phyloP scores from a whole-genome alignment of 306 rosid species.

The Cicer cuneatum region DNA sequence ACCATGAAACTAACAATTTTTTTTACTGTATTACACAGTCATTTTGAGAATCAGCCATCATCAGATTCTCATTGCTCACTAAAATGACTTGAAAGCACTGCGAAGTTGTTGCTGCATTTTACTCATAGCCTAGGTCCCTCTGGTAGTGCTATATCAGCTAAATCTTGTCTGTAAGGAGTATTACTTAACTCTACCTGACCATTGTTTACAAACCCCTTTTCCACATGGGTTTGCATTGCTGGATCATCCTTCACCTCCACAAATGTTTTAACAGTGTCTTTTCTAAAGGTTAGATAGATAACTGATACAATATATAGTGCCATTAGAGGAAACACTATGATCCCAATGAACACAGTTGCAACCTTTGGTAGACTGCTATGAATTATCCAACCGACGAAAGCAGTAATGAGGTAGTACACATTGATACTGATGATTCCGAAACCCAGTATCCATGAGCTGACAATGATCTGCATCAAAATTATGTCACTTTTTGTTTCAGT shows the following conservation, averaged over 20 bases:
- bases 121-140: constrained; percentile 1
- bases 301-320: constrained; percentile 59
- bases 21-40: background rate
- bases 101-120: constrained; percentile 11
- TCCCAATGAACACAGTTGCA: constrained; percentile 69
- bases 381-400: constrained; percentile 76
- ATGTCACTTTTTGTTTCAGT: constrained; percentile 15
- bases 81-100: constrained; percentile 23
- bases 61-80: constrained; percentile 9
- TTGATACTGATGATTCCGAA: constrained; percentile 72
- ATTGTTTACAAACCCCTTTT: constrained; percentile 49
- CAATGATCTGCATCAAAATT: constrained; percentile 57
- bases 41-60: constrained; percentile 14
- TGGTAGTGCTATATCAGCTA: constrained; percentile 63
- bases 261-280: constrained; percentile 66
- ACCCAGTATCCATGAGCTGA: constrained; percentile 78
- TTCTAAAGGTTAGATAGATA: constrained; percentile 68
- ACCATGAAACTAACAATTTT: background rate
- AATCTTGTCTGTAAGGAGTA: constrained; percentile 67
- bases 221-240: constrained; percentile 57
- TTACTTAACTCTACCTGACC: constrained; percentile 42
- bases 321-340: constrained; percentile 82
- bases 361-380: constrained; percentile 66
- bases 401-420: constrained; percentile 77
- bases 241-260: constrained; percentile 53